These are phyloP conservation scores for Kazachstania martiniae DNA, from an alignment of 805 yeast genomes.

Conservation along the genomic window DNA sequence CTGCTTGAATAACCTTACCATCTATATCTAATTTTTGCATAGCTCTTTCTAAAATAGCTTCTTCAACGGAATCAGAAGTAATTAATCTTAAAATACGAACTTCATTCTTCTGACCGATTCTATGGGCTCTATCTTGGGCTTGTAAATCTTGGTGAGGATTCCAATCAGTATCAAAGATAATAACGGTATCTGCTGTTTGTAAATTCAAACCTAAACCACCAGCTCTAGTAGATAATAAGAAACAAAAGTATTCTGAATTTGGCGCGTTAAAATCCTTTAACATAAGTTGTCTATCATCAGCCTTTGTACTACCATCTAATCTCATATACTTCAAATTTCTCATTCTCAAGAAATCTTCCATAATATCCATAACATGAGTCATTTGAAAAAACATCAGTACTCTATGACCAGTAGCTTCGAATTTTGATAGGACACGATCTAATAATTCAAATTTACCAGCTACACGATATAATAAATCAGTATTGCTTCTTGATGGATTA, in stretches of 20 bases:
- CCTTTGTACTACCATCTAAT: constrained; percentile 74
- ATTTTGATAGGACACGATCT: constrained; percentile 66
- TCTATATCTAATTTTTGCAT: constrained; percentile 77
- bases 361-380: constrained; percentile 85
- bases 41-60: constrained; percentile 71
- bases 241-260: constrained; percentile 65
- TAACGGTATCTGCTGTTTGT: constrained; percentile 81
- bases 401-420: constrained; percentile 63
- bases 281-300: constrained; percentile 73
- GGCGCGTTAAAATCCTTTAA: constrained; percentile 67
- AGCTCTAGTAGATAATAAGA: constrained; percentile 73
- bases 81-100: constrained; percentile 72
- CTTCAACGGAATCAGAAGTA: constrained; percentile 76
- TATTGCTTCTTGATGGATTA: constrained; percentile 51
- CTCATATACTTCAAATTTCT: constrained; percentile 60
- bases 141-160: constrained; percentile 87
- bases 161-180: constrained; percentile 84
- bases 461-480: constrained; percentile 61
- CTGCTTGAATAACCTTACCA: constrained; percentile 85
- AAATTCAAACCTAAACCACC: constrained; percentile 82
- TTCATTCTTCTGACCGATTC: constrained; percentile 84
- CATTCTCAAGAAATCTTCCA: constrained; percentile 72
- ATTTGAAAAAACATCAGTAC: constrained; percentile 77
- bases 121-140: constrained; percentile 84
- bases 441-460: constrained; percentile 75